Evolutionary conservation across 306 rosid species (phyloP), one percentile per base, ranked within the genome.

Genomic region (Vigna mungo): DNA sequence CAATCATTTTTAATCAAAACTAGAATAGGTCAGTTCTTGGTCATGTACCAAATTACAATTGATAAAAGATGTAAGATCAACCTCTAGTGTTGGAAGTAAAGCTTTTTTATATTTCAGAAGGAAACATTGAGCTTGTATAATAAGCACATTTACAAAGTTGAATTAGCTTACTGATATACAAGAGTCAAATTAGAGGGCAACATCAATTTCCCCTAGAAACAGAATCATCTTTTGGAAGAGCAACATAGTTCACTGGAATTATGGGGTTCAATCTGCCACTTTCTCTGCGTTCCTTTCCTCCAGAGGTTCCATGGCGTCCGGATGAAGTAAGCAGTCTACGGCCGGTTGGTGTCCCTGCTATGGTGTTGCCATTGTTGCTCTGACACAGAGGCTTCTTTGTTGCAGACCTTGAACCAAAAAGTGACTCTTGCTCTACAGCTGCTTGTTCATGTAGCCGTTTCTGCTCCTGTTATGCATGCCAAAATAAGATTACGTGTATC

Each of bases 151-250:
- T 81, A 81, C 84, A 78, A 20, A 41, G 59, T 34, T 15, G 17
- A 48, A 48, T 48, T 48, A 4, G 60, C 4, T 21, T 43, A 78
- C 63, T 69, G 73, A 81, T 81, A 55, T 82, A 85, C 84, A 81
- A 18, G 30, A 53, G 62, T 82, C 62, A 48, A 39, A 72, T 62
- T 27, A 44, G 63, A 25, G 37, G 72, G 77, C 6, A 55, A 55
- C 83, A 76, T 81, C 83, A 86, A 82, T 43, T 80, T 8, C 82
- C 85, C 65, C 80, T 60, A 41, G 92, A 81, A 52, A 54, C 60
- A 51, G 95, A 72, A 74, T 92, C 93, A 59, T 92, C 95, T 80
- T 90, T 94, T 0, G 87, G 83, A 75, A 94, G 97, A 82, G 98
- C 89, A 76, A 92, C 98, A 74, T 92, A 92, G 87, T 92, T 94